Percentiles rank a stretch among this genome's conserved stretches.
Conservation (phyloP, 768 basidiomycete species). For the Trametes maxima region DNA sequence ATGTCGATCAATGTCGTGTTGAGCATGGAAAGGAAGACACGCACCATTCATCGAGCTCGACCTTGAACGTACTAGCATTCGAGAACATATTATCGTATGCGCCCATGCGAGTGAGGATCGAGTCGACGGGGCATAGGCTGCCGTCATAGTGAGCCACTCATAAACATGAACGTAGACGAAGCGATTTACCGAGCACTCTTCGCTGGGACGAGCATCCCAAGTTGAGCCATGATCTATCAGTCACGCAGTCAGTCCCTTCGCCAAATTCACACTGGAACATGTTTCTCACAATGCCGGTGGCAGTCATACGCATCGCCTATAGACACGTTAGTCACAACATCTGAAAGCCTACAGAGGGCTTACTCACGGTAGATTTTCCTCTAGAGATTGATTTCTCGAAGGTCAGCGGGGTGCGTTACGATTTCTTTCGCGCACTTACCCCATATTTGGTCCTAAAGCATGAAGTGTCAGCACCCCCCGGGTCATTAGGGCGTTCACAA, state of each 20-base stretch:
- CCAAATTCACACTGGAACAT: not conserved
- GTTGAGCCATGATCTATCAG: conserved; percentile 82
- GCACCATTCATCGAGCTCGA: conserved; percentile 96
- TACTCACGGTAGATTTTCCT: conserved; percentile 74
- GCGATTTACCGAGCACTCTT: conserved; percentile 63
- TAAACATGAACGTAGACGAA: not conserved
- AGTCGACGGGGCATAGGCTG: conserved; percentile 86
- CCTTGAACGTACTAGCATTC: conserved; percentile 95
- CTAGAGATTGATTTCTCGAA: conserved; percentile 35
- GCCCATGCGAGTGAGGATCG: conserved; percentile 96
- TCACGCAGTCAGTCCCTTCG: not conserved
- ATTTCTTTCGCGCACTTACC: conserved; percentile 49
- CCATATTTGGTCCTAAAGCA: conserved; percentile 80
- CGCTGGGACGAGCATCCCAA: conserved; percentile 96
- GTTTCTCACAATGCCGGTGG: conserved; percentile 77
- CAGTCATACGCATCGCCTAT: conserved; percentile 93
- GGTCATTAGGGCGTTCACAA: not conserved
- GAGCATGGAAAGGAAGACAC: not conserved
- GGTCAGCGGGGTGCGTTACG: conserved; percentile 7
- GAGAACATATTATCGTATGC: conserved; percentile 98
- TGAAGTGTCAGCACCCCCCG: not conserved
- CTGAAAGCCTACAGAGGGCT: not conserved
- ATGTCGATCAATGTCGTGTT: not conserved
- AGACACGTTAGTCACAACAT: conserved; percentile 8
- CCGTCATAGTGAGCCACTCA: conserved; percentile 1